phyloP scores from a whole-genome alignment of 129 eudicot species.

The Escallonia herrerae region DNA sequence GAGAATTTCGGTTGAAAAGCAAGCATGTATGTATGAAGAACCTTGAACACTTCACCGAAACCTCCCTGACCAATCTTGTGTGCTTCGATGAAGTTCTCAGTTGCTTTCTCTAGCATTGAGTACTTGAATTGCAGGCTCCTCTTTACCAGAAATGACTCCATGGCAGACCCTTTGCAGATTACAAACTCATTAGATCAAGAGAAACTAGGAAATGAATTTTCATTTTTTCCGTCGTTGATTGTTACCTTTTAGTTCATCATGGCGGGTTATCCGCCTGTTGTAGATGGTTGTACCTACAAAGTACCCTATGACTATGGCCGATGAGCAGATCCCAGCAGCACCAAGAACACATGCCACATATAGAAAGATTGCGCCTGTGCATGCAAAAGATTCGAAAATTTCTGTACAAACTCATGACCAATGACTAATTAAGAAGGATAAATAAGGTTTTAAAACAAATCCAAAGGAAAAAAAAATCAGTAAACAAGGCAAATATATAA shows the following conservation, averaged over 20 bases:
- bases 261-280: not conserved
- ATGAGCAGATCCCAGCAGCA: constrained; percentile 8
- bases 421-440: too few species aligned
- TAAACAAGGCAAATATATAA: not conserved
- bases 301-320: constrained; percentile 8
- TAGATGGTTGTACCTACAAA: constrained; percentile 1
- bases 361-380: not conserved
- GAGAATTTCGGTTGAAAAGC: too few species aligned
- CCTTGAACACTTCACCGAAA: constrained; percentile 18
- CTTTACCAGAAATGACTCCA: not conserved
- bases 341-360: not conserved
- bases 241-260: not conserved
- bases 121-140: constrained; percentile 13
- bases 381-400: constrained; percentile 3
- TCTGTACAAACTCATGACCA: too few species aligned
- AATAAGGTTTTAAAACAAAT: too few species aligned
- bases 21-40: not conserved
- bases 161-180: not conserved
- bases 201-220: not conserved
- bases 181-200: not conserved
- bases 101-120: constrained; percentile 8
- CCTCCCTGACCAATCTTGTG: constrained; percentile 21
- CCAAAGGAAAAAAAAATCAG: not conserved
- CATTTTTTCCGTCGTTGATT: not conserved
- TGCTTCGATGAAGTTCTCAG: constrained; percentile 8